Conservation (phyloP, 2,329 filamentous ascomycete genomes). For the Calonectria henricotiae region DNA sequence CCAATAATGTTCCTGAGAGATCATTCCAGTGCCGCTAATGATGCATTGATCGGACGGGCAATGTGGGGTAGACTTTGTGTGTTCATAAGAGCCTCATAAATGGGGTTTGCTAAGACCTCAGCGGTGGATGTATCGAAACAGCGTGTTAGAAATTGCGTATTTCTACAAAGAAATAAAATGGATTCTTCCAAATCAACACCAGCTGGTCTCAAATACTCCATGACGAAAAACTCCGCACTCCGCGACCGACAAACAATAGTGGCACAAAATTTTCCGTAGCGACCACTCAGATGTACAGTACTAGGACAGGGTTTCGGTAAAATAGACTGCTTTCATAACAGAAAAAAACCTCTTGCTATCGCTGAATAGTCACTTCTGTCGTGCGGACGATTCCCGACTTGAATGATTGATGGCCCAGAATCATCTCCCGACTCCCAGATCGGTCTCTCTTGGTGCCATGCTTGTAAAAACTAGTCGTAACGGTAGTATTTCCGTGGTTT, state of each 20-base stretch:
- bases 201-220: not conserved
- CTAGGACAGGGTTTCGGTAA: not conserved
- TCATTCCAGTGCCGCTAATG: not conserved
- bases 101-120: not conserved
- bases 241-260: constrained; percentile 8
- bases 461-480: constrained; percentile 38
- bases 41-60: not conserved
- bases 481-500: not conserved
- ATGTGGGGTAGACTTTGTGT: not conserved
- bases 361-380: constrained; percentile 35
- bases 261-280: not conserved
- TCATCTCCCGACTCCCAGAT: constrained; percentile 40
- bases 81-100: not conserved
- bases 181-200: not conserved
- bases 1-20: not conserved
- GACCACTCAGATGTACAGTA: not conserved
- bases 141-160: not conserved
- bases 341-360: not conserved
- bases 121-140: not conserved
- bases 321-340: not conserved
- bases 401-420: constrained; percentile 28
- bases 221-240: constrained; percentile 16
- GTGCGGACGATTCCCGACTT: constrained; percentile 38
- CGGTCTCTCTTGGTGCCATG: constrained; percentile 19
- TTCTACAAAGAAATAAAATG: not conserved